Evolutionary conservation across 2,329 filamentous ascomycete genomes (phyloP).

Genomic region (Ophiostoma sp.): DNA sequence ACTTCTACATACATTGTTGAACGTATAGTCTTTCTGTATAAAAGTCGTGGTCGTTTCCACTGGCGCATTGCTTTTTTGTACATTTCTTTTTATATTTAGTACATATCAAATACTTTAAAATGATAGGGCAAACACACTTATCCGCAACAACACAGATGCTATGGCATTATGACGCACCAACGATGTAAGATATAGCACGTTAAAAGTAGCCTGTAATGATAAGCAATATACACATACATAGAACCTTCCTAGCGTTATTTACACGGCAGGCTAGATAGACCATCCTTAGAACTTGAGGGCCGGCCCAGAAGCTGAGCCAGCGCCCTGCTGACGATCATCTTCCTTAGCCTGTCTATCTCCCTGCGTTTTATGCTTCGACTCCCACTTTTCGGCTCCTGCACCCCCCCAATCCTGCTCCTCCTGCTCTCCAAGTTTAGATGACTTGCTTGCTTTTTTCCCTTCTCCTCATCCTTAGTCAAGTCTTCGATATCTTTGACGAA

Average conservation of each 20-base stretch:
- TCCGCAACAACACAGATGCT: too few relatives aligned
- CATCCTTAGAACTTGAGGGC: not conserved
- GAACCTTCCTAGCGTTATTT: not conserved
- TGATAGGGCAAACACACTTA: not conserved
- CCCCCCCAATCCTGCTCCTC: not conserved
- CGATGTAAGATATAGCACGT: not conserved
- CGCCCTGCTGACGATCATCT: conserved; percentile 1
- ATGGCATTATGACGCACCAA: not conserved
- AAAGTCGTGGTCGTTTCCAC: not conserved
- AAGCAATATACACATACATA: too few relatives aligned
- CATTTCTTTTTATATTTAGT: too few relatives aligned
- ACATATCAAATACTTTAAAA: not conserved
- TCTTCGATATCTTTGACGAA: not conserved
- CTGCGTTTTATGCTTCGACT: not conserved
- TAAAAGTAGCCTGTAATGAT: not conserved
- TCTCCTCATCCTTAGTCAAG: not conserved
- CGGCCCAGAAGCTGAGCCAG: not conserved
- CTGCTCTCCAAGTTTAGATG: not conserved
- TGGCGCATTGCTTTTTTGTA: too few relatives aligned
- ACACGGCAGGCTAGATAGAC: not conserved
- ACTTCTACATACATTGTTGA: not conserved
- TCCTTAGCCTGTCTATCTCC: not conserved
- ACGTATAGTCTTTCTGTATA: not conserved
- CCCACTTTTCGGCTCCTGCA: conserved; percentile 1
- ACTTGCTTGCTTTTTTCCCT: not conserved